Conservation (phyloP, 306 rosid species). For the Gillenia trifoliata region DNA sequence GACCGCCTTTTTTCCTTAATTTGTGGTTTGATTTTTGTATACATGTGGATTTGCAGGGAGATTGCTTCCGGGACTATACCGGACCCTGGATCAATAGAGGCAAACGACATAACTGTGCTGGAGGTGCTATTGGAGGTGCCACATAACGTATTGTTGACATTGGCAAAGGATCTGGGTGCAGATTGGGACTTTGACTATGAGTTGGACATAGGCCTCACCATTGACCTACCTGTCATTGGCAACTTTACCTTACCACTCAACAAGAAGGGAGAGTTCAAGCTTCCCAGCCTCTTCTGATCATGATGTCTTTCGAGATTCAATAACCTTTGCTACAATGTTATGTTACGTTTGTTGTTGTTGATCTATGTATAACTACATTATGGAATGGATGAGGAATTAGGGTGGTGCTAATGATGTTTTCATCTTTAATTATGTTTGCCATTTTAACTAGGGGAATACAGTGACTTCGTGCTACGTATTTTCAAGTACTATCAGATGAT, state of each 20-base stretch:
- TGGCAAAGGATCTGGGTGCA: slow-evolving; percentile 62
- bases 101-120: slow-evolving; percentile 41
- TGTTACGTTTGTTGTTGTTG: not conserved
- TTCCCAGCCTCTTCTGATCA: slow-evolving; percentile 46
- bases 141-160: slow-evolving; percentile 51
- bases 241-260: slow-evolving; percentile 69
- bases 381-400: not conserved
- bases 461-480: too few species aligned
- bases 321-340: not conserved
- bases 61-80: slow-evolving; percentile 67
- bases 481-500: too few species aligned
- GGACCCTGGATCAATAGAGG: slow-evolving; percentile 79
- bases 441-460: too few species aligned
- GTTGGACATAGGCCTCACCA: slow-evolving; percentile 46
- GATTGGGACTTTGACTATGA: slow-evolving; percentile 92
- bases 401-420: not conserved
- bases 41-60: slow-evolving; percentile 28
- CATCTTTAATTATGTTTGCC: too few species aligned
- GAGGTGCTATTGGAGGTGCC: slow-evolving; percentile 71
- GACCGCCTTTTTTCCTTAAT: not conserved
- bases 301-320: not conserved
- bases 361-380: not conserved
- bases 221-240: slow-evolving; percentile 77
- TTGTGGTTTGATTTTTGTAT: not conserved
- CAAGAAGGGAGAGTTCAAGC: slow-evolving; percentile 73